Base-by-base conservation (phyloP, 257 asterid genomes). In the Ophiorrhiza pumila region DNA sequence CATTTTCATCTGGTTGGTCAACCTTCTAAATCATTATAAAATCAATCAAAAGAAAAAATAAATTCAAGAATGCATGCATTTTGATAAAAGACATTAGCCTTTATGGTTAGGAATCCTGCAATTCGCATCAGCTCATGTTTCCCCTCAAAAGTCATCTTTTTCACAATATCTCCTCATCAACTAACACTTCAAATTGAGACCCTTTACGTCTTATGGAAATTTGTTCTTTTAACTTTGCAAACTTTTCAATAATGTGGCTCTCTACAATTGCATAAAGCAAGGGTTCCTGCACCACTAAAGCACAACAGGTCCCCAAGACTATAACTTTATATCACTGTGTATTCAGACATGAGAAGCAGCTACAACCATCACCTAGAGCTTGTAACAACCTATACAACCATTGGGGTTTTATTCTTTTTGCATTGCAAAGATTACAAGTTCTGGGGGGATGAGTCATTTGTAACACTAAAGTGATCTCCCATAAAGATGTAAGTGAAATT, bases 161-260 rank as follows among this genome's bases (percentile, higher is more conserved):
- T 76, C 71, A 29, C 69, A 71, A 72, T 68, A 80, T 76, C 73
- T 72, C 65, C 39, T 39, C n/a, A n/a, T n/a, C 73, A 23, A 76
- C 80, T 68, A 71, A 69, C 73, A 53, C 70, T 71, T 37, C 45
- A 72, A 75, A 69, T 34, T 37, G 37, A 58, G 58, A 53, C 45
- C 43, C 78, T 80, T 80, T 80, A 72, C 41, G 81, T 68, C 70
- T 52, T 41, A 69, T 57, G 31, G 73, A 37, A 72, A 72, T 78
- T 65, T 76, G 22, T 71, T 61, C 74, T 80, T n/a, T 80, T 73
- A 62, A 62, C 76, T 80, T 72, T 80, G 45, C 69, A 37, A 42
- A 46, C 77, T 77, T 69, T 80, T 68, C 60, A 32, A 76, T 73
- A 17, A 80, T 76, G 62, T 72, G 73, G 73, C 77, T 77, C 78